These are phyloP conservation scores for Dictyostelium purpureum DNA, from an alignment of 78 protist species.

Conservation along the genomic window DNA sequence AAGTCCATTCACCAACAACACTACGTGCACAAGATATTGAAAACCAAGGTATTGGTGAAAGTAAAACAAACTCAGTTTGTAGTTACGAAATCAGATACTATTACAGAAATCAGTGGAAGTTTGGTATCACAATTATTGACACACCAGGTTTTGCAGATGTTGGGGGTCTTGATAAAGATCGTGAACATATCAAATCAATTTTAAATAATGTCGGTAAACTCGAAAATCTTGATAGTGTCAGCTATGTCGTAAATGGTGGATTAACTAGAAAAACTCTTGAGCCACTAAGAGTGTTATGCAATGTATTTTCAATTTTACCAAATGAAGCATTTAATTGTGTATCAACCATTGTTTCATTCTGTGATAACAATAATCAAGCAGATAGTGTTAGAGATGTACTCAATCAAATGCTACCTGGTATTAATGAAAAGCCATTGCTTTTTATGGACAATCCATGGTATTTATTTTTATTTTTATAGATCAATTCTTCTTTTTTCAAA, in stretches of 20 bases:
- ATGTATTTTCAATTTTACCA: background rate
- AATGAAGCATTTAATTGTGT: background rate
- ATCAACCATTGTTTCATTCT: background rate
- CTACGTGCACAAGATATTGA: background rate
- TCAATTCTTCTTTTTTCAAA: no score
- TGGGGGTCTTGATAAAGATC: background rate
- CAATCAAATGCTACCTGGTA: background rate
- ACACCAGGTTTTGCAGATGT: constrained; percentile 14
- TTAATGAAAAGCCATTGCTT: background rate
- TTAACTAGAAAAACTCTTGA: background rate
- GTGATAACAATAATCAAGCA: background rate
- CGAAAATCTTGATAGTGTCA: constrained; percentile 10
- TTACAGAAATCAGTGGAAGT: background rate
- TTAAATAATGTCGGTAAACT: background rate
- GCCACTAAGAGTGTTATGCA: background rate
- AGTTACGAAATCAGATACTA: background rate
- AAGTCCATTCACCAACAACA: background rate
- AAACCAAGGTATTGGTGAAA: background rate
- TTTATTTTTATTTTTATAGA: background rate
- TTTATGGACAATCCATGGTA: constrained; percentile 22
- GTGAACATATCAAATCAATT: background rate
- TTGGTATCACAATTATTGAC: background rate
- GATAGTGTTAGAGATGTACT: background rate
- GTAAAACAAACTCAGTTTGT: background rate
- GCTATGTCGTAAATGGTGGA: background rate